A percentile compares a stretch with the other conserved stretches of the same genome.
phyloP scores from a whole-genome alignment of 2,329 filamentous ascomycete genomes.

The Sporothrix brunneoviolacea region DNA sequence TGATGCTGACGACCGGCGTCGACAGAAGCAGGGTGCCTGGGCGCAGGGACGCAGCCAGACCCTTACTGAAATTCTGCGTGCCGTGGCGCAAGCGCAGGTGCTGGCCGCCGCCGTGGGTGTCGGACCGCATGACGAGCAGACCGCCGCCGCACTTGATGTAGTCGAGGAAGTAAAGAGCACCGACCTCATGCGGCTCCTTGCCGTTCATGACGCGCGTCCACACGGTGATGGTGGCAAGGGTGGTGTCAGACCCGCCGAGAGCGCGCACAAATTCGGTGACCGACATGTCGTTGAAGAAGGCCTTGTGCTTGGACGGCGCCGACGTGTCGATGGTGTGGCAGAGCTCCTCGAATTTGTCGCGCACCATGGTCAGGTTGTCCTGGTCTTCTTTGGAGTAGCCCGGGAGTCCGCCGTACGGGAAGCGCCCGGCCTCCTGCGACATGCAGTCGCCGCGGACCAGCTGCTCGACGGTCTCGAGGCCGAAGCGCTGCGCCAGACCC shows the following conservation, averaged over 20 bases:
- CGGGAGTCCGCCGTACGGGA: slow-evolving; percentile 12
- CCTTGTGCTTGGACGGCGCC: slow-evolving; percentile 4
- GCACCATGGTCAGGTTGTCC: not conserved
- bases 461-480: slow-evolving; percentile 8
- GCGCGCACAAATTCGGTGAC: slow-evolving; percentile 7
- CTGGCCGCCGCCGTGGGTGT: slow-evolving; percentile 45
- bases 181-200: slow-evolving; percentile 40
- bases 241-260: not conserved
- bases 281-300: slow-evolving; percentile 8
- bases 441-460: slow-evolving; percentile 9
- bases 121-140: slow-evolving; percentile 45
- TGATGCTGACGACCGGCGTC: slow-evolving; percentile 7
- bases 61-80: slow-evolving; percentile 29
- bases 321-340: slow-evolving; percentile 15
- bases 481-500: slow-evolving; percentile 1
- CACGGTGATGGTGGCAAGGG: slow-evolving; percentile 6
- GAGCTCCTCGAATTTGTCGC: slow-evolving; percentile 5
- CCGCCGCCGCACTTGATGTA: slow-evolving; percentile 49
- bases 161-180: slow-evolving; percentile 47
- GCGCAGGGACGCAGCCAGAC: slow-evolving; percentile 2
- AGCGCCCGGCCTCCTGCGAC: no score
- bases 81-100: slow-evolving; percentile 43
- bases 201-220: slow-evolving; percentile 32
- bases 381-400: not conserved
- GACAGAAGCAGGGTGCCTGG: slow-evolving; percentile 1